These are phyloP conservation scores for Populus pruinosa DNA, from an alignment of 345 rosid species.

Conservation along the genomic window DNA sequence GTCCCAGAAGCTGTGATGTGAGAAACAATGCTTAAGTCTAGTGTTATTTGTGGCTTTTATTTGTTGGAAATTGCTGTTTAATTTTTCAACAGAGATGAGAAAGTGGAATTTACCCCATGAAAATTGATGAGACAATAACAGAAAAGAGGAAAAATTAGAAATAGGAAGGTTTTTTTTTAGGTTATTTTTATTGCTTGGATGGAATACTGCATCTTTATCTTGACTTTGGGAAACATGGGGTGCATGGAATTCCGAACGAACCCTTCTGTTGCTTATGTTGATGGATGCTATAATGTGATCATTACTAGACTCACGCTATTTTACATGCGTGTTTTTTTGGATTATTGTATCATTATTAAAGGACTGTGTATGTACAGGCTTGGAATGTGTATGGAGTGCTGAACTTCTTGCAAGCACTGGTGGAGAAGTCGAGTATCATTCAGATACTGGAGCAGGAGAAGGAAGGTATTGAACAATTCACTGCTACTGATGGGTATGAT, in stretches of 20 bases:
- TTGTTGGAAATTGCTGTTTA: not conserved
- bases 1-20: not conserved
- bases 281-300: not conserved
- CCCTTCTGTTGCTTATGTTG: not conserved
- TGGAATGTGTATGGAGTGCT: not conserved
- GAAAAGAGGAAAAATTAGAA: not conserved
- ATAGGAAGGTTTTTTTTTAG: not conserved
- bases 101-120: not conserved
- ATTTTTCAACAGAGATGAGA: not conserved
- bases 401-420: not conserved
- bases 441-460: conserved; percentile 43
- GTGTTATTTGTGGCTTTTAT: not conserved
- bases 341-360: too few relatives aligned
- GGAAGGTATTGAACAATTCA: conserved; percentile 88
- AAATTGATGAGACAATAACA: not conserved
- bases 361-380: not conserved
- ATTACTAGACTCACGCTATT: not conserved
- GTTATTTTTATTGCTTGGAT: not conserved
- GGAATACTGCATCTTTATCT: not conserved
- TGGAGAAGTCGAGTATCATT: not conserved
- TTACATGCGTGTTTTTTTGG: not conserved
- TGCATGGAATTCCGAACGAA: not conserved
- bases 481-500: conserved; percentile 95
- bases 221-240: not conserved
- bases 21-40: not conserved